These are phyloP conservation scores for Jacaranda mimosifolia DNA, from an alignment of 257 asterid genomes.

Conservation along the genomic window DNA sequence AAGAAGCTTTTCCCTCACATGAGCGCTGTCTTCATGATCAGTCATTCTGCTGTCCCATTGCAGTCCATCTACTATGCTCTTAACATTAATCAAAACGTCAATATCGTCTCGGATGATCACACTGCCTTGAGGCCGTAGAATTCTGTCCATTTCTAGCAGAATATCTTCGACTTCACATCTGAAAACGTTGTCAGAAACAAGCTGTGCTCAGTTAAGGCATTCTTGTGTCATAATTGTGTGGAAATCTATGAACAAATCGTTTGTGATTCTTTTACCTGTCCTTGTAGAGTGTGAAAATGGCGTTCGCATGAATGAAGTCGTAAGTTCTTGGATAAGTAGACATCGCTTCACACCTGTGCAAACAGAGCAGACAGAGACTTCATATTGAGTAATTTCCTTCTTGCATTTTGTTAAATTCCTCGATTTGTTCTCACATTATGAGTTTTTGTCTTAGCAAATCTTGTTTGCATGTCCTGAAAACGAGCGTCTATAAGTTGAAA, in stretches of 20 bases:
- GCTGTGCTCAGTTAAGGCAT: neutral
- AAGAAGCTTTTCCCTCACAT: constrained; percentile 78
- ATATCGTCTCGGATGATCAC: constrained; percentile 87
- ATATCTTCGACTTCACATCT: constrained; percentile 84
- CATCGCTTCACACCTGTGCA: constrained; percentile 91
- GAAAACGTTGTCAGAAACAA: neutral
- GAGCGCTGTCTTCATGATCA: constrained; percentile 91
- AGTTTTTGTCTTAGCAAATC: neutral
- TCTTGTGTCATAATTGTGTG: neutral
- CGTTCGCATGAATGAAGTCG: constrained; percentile 86
- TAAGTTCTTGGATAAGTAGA: constrained; percentile 94
- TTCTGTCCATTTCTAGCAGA: constrained; percentile 84
- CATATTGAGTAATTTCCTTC: too few relatives aligned
- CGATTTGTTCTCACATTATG: neutral
- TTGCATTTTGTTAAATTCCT: too few relatives aligned
- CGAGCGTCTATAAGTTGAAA: too few relatives aligned
- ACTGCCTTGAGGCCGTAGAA: constrained; percentile 86
- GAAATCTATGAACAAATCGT: neutral
- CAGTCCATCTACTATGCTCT: constrained; percentile 69
- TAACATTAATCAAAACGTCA: constrained; percentile 66
- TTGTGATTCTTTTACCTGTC: constrained; percentile 60
- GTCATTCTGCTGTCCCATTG: constrained; percentile 87
- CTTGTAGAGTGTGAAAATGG: constrained; percentile 73
- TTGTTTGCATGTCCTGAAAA: neutral
- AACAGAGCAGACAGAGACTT: too few relatives aligned